phyloP scores from a whole-genome alignment of 2,329 filamentous ascomycete species.

The Chaetothyriales sp. region DNA sequence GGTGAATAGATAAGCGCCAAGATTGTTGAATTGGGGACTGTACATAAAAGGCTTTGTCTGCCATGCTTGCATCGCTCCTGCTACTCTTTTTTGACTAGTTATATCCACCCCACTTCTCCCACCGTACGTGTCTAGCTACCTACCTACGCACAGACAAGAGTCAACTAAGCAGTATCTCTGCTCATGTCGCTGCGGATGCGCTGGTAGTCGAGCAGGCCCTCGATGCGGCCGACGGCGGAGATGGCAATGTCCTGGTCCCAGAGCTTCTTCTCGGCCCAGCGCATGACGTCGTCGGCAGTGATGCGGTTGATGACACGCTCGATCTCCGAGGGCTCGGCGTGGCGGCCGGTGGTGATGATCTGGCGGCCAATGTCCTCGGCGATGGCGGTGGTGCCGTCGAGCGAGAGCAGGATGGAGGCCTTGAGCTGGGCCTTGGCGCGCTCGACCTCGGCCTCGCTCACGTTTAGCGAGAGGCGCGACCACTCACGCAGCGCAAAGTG shows the following conservation, averaged over 20 bases:
- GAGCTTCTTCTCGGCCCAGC: conserved; percentile 84
- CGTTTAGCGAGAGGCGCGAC: conserved; percentile 83
- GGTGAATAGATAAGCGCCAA: too few species aligned
- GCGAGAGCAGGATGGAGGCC: conserved; percentile 89
- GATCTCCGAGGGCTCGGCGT: conserved; percentile 83
- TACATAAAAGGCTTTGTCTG: too few species aligned
- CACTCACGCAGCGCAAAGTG: conserved; percentile 98
- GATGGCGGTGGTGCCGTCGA: conserved; percentile 92
- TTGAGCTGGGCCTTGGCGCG: conserved; percentile 98
- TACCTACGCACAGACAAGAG: neutral
- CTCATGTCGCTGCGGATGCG: conserved; percentile 65
- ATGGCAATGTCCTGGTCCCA: conserved; percentile 97
- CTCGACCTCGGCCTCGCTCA: conserved; percentile 83
- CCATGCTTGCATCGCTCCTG: too few species aligned
- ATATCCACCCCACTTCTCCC: neutral
- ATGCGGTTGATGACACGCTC: conserved; percentile 81
- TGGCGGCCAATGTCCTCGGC: conserved; percentile 98
- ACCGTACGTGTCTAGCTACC: neutral
- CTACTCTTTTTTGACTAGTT: too few species aligned
- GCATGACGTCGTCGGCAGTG: conserved; percentile 92
- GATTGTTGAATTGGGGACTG: too few species aligned
- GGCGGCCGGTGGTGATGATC: conserved; percentile 90
- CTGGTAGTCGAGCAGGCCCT: conserved; percentile 52
- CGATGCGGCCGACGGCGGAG: conserved; percentile 82
- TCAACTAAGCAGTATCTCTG: conserved; percentile 45